These are phyloP conservation scores for Neoascochyta sp. DNA, from an alignment of 2,329 filamentous ascomycete genomes.

Conservation along the genomic window DNA sequence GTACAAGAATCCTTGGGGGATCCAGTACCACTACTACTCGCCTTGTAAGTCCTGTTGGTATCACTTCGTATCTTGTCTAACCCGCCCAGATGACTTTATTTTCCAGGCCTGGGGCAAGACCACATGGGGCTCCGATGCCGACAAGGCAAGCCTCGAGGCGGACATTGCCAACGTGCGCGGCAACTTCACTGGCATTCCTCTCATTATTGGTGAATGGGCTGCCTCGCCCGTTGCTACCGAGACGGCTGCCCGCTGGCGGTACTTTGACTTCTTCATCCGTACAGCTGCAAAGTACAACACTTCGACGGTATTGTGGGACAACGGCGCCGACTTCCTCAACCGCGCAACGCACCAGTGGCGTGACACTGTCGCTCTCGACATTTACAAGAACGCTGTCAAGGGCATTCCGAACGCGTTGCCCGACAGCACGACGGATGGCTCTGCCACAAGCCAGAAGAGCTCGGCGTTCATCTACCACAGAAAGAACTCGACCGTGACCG, in stretches of 20 bases:
- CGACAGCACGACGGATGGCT: constrained; percentile 50
- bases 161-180: constrained; percentile 52
- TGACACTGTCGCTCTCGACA: constrained; percentile 48
- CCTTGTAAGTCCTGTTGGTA: constrained; percentile 44
- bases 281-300: constrained; percentile 51
- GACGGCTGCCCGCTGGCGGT: constrained; percentile 56
- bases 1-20: constrained; percentile 55
- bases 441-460: constrained; percentile 45
- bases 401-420: constrained; percentile 50
- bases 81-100: constrained; percentile 32
- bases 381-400: constrained; percentile 46
- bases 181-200: constrained; percentile 55
- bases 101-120: constrained; percentile 56
- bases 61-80: too few relatives aligned
- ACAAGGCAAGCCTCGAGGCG: constrained; percentile 48
- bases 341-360: constrained; percentile 49
- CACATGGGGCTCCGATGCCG: constrained; percentile 55
- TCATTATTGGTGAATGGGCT: constrained; percentile 58
- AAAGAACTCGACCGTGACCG: constrained; percentile 43
- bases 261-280: constrained; percentile 53
- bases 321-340: constrained; percentile 55
- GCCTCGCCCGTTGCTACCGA: constrained; percentile 51
- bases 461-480: constrained; percentile 57
- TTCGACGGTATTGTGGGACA: constrained; percentile 57
- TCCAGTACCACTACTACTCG: constrained; percentile 61